Conservation (phyloP, 768 basidiomycete species). For the Kwoniella heveanensis region DNA sequence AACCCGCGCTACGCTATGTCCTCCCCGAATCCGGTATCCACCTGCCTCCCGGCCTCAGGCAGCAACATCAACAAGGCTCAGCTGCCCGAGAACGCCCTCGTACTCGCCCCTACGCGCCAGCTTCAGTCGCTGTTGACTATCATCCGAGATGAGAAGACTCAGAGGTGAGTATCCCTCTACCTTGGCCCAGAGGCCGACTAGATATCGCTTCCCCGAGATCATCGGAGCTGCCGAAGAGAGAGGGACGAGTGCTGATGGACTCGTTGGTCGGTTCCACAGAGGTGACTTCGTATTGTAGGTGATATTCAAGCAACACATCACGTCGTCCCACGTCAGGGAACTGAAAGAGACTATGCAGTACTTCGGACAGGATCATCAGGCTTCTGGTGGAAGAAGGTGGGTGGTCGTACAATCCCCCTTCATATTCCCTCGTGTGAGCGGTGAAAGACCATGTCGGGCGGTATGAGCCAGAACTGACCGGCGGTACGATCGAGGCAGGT, state of each 20-base stretch:
- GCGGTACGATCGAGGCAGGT: slow-evolving; percentile 63
- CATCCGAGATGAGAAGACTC: slow-evolving; percentile 83
- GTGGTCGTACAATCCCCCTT: slow-evolving; percentile 13
- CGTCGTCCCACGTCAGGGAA: background rate
- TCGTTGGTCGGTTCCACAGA: too few species aligned
- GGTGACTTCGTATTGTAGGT: slow-evolving; percentile 86
- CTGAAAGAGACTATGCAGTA: slow-evolving; percentile 28
- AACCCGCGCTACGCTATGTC: too few species aligned
- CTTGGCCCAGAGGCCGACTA: too few species aligned
- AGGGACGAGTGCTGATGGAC: slow-evolving; percentile 10
- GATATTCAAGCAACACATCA: background rate
- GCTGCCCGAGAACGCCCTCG: slow-evolving; percentile 81
- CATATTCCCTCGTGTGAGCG: too few species aligned
- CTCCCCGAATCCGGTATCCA: slow-evolving; percentile 32
- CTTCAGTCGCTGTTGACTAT: slow-evolving; percentile 95
- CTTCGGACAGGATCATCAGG: slow-evolving; percentile 70
- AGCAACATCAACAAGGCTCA: slow-evolving; percentile 46
- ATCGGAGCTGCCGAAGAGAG: background rate
- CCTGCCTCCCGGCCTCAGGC: slow-evolving; percentile 44
- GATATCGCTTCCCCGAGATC: background rate
- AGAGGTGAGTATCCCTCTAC: slow-evolving; percentile 57
- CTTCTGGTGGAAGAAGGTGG: slow-evolving; percentile 61
- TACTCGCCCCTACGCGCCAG: slow-evolving; percentile 84
- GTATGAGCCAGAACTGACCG: slow-evolving; percentile 54
- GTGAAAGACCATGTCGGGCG: background rate